Percentiles rank a stretch among this genome's conserved stretches.
phyloP scores from a whole-genome alignment of 768 basidiomycete genomes.

The Phylloporus scabripes region DNA sequence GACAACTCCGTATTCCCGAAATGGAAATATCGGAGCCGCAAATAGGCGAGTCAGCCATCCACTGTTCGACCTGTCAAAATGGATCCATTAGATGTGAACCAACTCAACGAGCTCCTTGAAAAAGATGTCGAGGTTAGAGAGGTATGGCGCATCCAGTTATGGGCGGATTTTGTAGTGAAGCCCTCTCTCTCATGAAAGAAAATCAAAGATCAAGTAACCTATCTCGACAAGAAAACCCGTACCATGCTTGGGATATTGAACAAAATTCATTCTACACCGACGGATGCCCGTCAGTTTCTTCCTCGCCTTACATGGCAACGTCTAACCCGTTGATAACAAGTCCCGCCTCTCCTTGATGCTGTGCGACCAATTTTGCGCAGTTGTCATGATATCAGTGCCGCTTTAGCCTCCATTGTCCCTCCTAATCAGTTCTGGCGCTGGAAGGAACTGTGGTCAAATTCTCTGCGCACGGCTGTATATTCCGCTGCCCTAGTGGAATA shows the following conservation, averaged over 20 bases:
- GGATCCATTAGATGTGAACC: constrained; percentile 51
- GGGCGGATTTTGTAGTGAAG: background rate
- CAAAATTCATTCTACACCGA: constrained; percentile 72
- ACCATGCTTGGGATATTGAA: constrained; percentile 70
- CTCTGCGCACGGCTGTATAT: constrained; percentile 62
- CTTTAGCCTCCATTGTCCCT: constrained; percentile 58
- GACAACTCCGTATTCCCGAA: constrained; percentile 8
- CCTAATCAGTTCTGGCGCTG: constrained; percentile 76
- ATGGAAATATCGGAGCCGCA: constrained; percentile 10
- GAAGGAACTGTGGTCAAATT: constrained; percentile 79
- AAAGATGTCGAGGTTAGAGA: constrained; percentile 60
- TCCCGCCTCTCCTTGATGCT: constrained; percentile 52
- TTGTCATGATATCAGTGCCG: constrained; percentile 46
- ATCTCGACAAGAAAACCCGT: constrained; percentile 71
- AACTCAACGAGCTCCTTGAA: constrained; percentile 56
- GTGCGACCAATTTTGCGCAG: constrained; percentile 51
- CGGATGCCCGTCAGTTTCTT: constrained; percentile 45
- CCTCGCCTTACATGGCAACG: constrained; percentile 5
- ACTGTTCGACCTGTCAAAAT: constrained; percentile 33
- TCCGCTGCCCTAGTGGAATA: constrained; percentile 62
- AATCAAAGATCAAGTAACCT: constrained; percentile 71
- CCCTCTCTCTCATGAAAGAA: constrained; percentile 40
- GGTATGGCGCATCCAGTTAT: constrained; percentile 34
- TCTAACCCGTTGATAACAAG: constrained; percentile 33
- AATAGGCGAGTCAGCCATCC: constrained; percentile 3